Evolutionary conservation across 768 basidiomycete genomes (phyloP).

Genomic region (Tylopilus intermedius): DNA sequence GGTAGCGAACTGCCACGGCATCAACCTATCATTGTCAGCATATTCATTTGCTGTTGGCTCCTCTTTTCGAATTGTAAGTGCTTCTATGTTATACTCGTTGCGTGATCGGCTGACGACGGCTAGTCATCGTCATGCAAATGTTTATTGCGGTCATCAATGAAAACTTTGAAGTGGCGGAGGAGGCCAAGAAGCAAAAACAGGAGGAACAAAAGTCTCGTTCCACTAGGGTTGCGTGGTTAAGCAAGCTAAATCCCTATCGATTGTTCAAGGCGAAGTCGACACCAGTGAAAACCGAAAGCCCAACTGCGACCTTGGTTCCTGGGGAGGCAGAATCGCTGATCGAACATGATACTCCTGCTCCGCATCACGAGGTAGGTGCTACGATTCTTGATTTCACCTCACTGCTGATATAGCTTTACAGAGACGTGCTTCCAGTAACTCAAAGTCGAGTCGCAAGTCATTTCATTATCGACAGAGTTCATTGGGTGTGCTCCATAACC

Average conservation of each 20-base stretch:
- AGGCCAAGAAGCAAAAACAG: slow-evolving; percentile 79
- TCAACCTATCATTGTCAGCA: background rate
- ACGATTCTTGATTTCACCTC: background rate
- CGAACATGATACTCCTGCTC: slow-evolving; percentile 48
- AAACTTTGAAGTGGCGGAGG: slow-evolving; percentile 90
- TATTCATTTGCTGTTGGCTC: background rate
- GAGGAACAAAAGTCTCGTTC: slow-evolving; percentile 55
- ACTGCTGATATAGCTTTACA: slow-evolving; percentile 16
- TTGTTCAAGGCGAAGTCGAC: slow-evolving; percentile 72
- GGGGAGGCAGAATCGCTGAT: slow-evolving; percentile 77
- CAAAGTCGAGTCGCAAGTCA: slow-evolving; percentile 29
- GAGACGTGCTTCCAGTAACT: slow-evolving; percentile 6
- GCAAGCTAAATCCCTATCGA: slow-evolving; percentile 78
- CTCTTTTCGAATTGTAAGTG: background rate
- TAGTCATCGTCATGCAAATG: slow-evolving; percentile 90
- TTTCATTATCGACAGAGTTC: slow-evolving; percentile 51
- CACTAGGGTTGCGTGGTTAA: slow-evolving; percentile 53
- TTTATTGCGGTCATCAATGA: slow-evolving; percentile 97
- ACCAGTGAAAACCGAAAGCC: slow-evolving; percentile 61
- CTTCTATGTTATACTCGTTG: background rate
- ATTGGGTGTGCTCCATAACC: slow-evolving; percentile 53
- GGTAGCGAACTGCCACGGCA: background rate
- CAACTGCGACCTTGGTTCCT: slow-evolving; percentile 69
- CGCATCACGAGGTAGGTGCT: slow-evolving; percentile 30
- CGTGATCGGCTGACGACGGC: slow-evolving; percentile 1